Base-by-base conservation (phyloP, 345 rosid genomes). In the Mangifera indica region DNA sequence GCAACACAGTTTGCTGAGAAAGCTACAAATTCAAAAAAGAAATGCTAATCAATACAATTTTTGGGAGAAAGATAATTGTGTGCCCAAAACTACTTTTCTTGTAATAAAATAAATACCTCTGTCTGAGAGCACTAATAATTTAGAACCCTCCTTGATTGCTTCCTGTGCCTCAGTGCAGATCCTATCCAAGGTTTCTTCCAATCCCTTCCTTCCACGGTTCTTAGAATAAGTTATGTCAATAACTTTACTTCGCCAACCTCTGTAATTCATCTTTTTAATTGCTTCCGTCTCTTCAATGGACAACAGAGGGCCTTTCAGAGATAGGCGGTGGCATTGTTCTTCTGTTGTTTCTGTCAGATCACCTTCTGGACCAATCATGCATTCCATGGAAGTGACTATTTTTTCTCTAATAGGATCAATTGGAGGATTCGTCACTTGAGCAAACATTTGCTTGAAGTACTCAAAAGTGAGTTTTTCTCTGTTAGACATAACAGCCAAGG, bases 391-490 rank as follows among this genome's bases (percentile, higher is more conserved):
- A 67, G 99, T 96, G 46, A 96, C 99, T 70, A 96, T 92, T 82
- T 95, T 92, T 88, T 95, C 99, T 68, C 99, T 87, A 54, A 95
- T 95, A 53, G 99, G 99, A 81, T 96, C 99, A 22, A 96, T 96
- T 29, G 99, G 99, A 61, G 99, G 99, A 70, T 96, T 96, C 61
- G 99, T 96, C 58, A 96, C 99, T 84, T 96, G 99, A 74, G 99
- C 99, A 84, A 96, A 96, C 99, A 96, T 96, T 86, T 96, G 99
- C 84, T 96, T 96, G 85, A 96, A 96, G 79, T 96, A 96, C 86
- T 96, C 99, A 52, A 84, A 96, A 18, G 93, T 80, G 52, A 96
- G 84, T 57, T 96, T 96, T 77, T 96, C 98, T 68, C 97, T 78
- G 80, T 87, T 71, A 53, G 99, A 96, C 98, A 96, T 91, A 29